These are phyloP conservation scores for Phytopythium chamaehyphon DNA, from an alignment of 352 stramenopile genomes.

Conservation along the genomic window DNA sequence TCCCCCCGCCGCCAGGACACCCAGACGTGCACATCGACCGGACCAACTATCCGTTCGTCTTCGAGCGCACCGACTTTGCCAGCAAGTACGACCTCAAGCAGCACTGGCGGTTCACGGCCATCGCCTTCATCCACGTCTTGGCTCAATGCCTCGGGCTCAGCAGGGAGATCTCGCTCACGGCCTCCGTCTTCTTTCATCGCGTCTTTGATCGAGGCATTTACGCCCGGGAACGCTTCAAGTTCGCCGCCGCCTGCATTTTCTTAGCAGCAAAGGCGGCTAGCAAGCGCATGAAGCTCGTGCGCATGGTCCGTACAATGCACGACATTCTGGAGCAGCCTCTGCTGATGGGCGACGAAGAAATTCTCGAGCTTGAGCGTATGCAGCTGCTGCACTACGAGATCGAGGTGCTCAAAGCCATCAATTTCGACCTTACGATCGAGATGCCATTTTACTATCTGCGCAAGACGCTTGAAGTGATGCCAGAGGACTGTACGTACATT, in stretches of 20 bases:
- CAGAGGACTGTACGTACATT: constrained; percentile 54
- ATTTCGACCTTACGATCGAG: constrained; percentile 77
- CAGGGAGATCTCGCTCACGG: constrained; percentile 67
- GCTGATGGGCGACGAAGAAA: constrained; percentile 69
- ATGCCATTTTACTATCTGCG: constrained; percentile 75
- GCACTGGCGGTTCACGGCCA: constrained; percentile 76
- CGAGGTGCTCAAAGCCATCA: constrained; percentile 75
- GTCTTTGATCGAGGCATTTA: constrained; percentile 83
- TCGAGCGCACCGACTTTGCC: constrained; percentile 59
- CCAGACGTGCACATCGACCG: constrained; percentile 59
- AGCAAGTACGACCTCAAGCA: constrained; percentile 64
- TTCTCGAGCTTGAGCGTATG: constrained; percentile 83
- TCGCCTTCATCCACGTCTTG: constrained; percentile 81
- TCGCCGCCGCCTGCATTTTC: constrained; percentile 79
- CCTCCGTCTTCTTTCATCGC: constrained; percentile 74
- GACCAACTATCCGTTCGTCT: constrained; percentile 68
- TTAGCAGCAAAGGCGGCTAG: constrained; percentile 76
- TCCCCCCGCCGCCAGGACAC: constrained; percentile 46
- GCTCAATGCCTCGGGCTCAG: constrained; percentile 61
- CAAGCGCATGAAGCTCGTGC: constrained; percentile 85
- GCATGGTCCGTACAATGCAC: constrained; percentile 84
- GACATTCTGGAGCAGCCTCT: constrained; percentile 75
- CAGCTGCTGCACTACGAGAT: constrained; percentile 86
- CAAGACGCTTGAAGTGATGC: constrained; percentile 58
- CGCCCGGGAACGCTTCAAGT: constrained; percentile 73